Evolutionary conservation across 129 eudicot species (phyloP), one percentile per base, ranked within the genome.

Genomic region (Rutidosis leptorrhynchoides): DNA sequence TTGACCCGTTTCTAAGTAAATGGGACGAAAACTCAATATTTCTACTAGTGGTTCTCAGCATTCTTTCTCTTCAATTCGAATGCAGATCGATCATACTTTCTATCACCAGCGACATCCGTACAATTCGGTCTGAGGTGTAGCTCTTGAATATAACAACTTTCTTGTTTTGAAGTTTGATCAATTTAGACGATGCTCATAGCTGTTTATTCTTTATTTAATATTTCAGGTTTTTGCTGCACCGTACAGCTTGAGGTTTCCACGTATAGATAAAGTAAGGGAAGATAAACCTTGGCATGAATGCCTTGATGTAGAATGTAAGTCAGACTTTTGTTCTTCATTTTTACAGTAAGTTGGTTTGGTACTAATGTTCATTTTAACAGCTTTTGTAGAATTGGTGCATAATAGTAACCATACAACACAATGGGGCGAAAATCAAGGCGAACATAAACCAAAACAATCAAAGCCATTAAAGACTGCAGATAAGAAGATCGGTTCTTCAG

Each of bases 211-310:
- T 56, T 26, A n/a, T n/a, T 60, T 30, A 51, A 40, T 12, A 23
- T 56, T 25, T 64, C 60, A 90, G 97, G 92, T 89, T 72, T 94
- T 94, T 82, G 90, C 99, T 84, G 97, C 99, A 30, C 97, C 99
- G 33, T 89, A 94, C 75, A 84, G 99, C 83, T 77, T 94, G 82
- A 89, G 99, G 66, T 94, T 94, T 80, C 99, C 99, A 19, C 87
- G 99, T 49, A 94, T 94, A 71, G 97, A 94, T 62, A 85, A 82
- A 58, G 93, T 79, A 69, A 86, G 96, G 67, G 91, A 82, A 60
- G 99, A 94, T 81, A 94, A 94, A 83, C 93, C 95, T 46, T 94
- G 99, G 99, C 95, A 94, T 79, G 99, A 94, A 64, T 94, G 99
- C 76, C 95, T 94, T 71, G 95, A 94, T 73, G 86, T 94, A 58